phyloP scores from a whole-genome alignment of 1,284 basidiomycete genomes.

The Naganishia cerealis region DNA sequence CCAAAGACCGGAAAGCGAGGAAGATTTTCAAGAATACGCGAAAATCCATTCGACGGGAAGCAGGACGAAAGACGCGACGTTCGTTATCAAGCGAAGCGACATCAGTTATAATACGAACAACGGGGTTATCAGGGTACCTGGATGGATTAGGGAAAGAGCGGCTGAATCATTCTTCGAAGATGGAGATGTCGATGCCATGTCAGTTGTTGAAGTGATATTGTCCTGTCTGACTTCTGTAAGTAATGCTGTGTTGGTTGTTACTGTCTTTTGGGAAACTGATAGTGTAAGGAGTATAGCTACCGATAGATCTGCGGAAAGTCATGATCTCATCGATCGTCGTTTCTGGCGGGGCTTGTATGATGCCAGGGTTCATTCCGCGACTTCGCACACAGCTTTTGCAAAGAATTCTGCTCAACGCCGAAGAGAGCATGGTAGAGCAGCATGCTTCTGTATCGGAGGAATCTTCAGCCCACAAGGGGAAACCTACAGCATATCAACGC shows the following conservation, averaged over 20 bases:
- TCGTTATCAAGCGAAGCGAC: slow-evolving; percentile 22
- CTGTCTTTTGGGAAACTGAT: slow-evolving; percentile 20
- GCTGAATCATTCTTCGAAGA: slow-evolving; percentile 87
- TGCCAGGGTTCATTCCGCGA: slow-evolving; percentile 87
- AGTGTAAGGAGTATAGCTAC: slow-evolving; percentile 60
- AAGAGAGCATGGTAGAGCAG: slow-evolving; percentile 37
- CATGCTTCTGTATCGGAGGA: slow-evolving; percentile 9
- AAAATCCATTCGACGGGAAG: neutral
- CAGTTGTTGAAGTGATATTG: slow-evolving; percentile 75
- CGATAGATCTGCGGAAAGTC: slow-evolving; percentile 79
- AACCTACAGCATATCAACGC: slow-evolving; percentile 34
- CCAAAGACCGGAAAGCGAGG: slow-evolving; percentile 26
- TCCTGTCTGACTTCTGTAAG: slow-evolving; percentile 73
- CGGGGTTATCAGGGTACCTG: slow-evolving; percentile 63
- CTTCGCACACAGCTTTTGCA: slow-evolving; percentile 72
- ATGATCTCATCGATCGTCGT: slow-evolving; percentile 79
- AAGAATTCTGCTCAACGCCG: slow-evolving; percentile 59
- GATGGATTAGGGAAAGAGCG: slow-evolving; percentile 89
- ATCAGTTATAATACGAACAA: slow-evolving; percentile 27
- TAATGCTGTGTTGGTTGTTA: slow-evolving; percentile 6
- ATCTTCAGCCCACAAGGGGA: slow-evolving; percentile 12
- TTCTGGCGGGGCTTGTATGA: slow-evolving; percentile 82
- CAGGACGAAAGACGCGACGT: slow-evolving; percentile 14
- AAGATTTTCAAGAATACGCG: slow-evolving; percentile 18
- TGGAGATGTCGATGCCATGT: slow-evolving; percentile 77